phyloP scores from a whole-genome alignment of 768 basidiomycete species.

The Tulasnella sp. region DNA sequence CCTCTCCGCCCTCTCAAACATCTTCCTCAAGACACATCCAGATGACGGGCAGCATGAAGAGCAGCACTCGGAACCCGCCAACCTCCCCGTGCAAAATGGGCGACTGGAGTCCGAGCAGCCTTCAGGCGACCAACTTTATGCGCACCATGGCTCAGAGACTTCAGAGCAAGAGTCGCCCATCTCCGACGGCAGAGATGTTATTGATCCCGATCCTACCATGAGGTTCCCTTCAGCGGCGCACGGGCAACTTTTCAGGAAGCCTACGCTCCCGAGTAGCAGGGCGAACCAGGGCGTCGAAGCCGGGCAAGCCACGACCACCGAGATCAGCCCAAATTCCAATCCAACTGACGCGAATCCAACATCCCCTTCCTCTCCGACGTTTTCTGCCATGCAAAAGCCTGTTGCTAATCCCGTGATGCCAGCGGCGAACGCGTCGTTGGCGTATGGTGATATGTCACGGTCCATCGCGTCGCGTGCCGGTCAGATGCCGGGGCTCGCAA shows the following conservation, averaged over 20 bases:
- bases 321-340: too few relatives aligned
- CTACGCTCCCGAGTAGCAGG: background rate
- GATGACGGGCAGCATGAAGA: background rate
- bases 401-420: too few relatives aligned
- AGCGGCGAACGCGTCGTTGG: background rate
- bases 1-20: conserved; percentile 19
- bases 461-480: conserved; percentile 1
- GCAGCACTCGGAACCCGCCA: background rate
- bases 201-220: background rate
- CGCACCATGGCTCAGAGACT: background rate
- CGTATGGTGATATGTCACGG: background rate
- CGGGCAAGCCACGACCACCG: too few relatives aligned
- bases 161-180: background rate
- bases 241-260: background rate
- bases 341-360: too few relatives aligned
- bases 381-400: too few relatives aligned
- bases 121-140: background rate
- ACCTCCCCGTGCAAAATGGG: background rate
- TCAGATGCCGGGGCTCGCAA: background rate
- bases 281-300: background rate
- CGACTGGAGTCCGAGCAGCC: background rate
- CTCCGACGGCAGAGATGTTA: background rate
- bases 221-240: background rate
- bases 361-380: too few relatives aligned
- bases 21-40: conserved; percentile 7